A percentile compares a stretch with the other conserved stretches of the same genome.
phyloP scores from a whole-genome alignment of 108 stramenopile genomes.

The Fragilariopsis cylindrus region DNA sequence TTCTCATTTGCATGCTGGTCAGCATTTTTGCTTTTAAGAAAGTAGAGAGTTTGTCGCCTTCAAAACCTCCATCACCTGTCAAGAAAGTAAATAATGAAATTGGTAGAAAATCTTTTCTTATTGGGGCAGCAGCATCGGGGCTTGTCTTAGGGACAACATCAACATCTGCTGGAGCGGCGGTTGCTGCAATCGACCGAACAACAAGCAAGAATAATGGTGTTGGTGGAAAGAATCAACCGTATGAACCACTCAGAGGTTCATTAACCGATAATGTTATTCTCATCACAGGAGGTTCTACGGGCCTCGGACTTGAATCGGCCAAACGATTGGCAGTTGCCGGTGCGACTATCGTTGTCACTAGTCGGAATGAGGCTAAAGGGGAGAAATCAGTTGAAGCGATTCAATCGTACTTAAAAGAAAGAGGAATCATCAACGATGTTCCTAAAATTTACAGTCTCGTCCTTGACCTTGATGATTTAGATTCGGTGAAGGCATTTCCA shows the following conservation, averaged over 20 bases:
- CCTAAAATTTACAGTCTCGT: conserved; percentile 46
- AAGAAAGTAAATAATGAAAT: conserved; percentile 10
- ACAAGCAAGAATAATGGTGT: background rate
- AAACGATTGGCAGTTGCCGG: conserved; percentile 73
- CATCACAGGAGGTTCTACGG: conserved; percentile 79
- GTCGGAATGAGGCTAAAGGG: conserved; percentile 56
- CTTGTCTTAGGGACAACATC: conserved; percentile 23
- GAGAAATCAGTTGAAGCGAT: conserved; percentile 52
- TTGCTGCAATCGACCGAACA: conserved; percentile 10
- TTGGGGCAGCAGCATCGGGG: conserved; percentile 21
- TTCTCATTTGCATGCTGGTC: no score
- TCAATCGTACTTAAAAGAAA: conserved; percentile 42
- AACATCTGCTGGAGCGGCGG: conserved; percentile 21
- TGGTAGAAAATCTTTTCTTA: conserved; percentile 24
- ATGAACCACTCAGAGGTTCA: conserved; percentile 39
- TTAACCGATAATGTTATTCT: conserved; percentile 57
- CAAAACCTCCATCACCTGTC: background rate
- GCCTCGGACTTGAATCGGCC: conserved; percentile 83
- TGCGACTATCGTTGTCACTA: conserved; percentile 78
- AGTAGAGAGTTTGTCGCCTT: no score
- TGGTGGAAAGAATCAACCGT: background rate
- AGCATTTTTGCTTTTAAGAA: no score
- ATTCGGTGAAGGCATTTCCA: conserved; percentile 62
- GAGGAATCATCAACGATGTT: conserved; percentile 16
- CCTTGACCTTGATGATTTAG: conserved; percentile 67